phyloP scores from a whole-genome alignment of 1,284 basidiomycete species.

The Pholiota adiposa region DNA sequence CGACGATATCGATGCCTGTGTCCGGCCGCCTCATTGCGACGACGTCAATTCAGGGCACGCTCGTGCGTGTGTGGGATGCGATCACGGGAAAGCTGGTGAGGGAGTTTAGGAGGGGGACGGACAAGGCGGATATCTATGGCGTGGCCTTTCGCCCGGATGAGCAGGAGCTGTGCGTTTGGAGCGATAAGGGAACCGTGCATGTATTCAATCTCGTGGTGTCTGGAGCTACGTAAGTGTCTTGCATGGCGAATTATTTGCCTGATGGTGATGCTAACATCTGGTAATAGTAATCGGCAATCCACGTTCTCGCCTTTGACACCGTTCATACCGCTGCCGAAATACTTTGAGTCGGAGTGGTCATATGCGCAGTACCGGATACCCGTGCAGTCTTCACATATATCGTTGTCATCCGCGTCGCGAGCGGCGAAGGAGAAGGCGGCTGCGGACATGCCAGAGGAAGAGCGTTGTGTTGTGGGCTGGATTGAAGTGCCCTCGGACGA shows the following conservation, averaged over 20 bases:
- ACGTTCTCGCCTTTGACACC: slow-evolving; percentile 76
- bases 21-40: slow-evolving; percentile 86
- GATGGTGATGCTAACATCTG: slow-evolving; percentile 17
- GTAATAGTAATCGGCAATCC: slow-evolving; percentile 75
- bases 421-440: slow-evolving; percentile 44
- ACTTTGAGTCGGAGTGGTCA: slow-evolving; percentile 93
- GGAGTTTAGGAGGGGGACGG: slow-evolving; percentile 87
- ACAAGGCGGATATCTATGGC: slow-evolving; percentile 92
- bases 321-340: slow-evolving; percentile 85
- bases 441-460: slow-evolving; percentile 75
- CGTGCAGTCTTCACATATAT: slow-evolving; percentile 78
- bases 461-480: slow-evolving; percentile 87
- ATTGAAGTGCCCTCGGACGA: slow-evolving; percentile 59
- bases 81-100: slow-evolving; percentile 74
- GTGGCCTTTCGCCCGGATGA: slow-evolving; percentile 81
- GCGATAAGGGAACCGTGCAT: slow-evolving; percentile 96
- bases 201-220: slow-evolving; percentile 78
- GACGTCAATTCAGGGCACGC: slow-evolving; percentile 83
- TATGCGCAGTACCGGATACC: slow-evolving; percentile 94
- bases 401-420: slow-evolving; percentile 64
- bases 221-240: slow-evolving; percentile 61
- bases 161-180: slow-evolving; percentile 86
- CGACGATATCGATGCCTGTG: slow-evolving; percentile 77
- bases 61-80: slow-evolving; percentile 90
- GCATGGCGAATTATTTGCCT: slow-evolving; percentile 6